A percentile compares a stretch with the other conserved stretches of the same genome.
Conservation (phyloP, 371 early-diverging fungal genomes). For the Apophysomyces elegans region DNA sequence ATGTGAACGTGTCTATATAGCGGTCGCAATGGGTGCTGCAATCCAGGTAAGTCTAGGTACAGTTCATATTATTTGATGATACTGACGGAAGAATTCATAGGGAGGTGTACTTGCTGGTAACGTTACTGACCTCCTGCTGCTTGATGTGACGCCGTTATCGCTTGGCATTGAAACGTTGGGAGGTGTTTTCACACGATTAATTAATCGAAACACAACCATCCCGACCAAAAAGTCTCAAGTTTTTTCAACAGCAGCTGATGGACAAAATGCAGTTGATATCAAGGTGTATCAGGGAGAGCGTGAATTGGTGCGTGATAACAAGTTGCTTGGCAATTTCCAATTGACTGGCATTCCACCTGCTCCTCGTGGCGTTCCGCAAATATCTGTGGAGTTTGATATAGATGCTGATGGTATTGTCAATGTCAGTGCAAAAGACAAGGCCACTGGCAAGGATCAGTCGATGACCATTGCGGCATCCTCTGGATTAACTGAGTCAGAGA, state of each 20-base stretch:
- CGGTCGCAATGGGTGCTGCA: slow-evolving; percentile 97
- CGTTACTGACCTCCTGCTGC: slow-evolving; percentile 87
- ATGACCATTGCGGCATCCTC: slow-evolving; percentile 92
- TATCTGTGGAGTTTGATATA: slow-evolving; percentile 93
- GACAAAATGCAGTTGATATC: slow-evolving; percentile 95
- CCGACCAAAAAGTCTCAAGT: slow-evolving; percentile 97
- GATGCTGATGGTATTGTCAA: slow-evolving; percentile 98
- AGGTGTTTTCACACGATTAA: slow-evolving; percentile 94
- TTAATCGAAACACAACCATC: slow-evolving; percentile 96
- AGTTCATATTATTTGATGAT: not conserved
- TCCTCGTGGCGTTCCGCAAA: slow-evolving; percentile 86
- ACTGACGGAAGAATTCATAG: slow-evolving; percentile 8
- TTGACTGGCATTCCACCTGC: slow-evolving; percentile 80
- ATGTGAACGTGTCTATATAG: slow-evolving; percentile 27
- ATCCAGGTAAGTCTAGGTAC: slow-evolving; percentile 60
- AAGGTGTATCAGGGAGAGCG: slow-evolving; percentile 98
- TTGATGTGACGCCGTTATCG: slow-evolving; percentile 97
- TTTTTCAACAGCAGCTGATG: slow-evolving; percentile 98
- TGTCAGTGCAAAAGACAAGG: slow-evolving; percentile 93
- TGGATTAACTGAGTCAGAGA: slow-evolving; percentile 89
- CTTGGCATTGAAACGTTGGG: slow-evolving; percentile 96
- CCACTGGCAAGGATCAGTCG: slow-evolving; percentile 87
- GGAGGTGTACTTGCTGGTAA: slow-evolving; percentile 93
- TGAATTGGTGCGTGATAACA: slow-evolving; percentile 93
- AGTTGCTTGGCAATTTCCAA: slow-evolving; percentile 93